These are phyloP conservation scores for Microbotryum saponariae DNA, from an alignment of 1,284 basidiomycete genomes.

Conservation along the genomic window DNA sequence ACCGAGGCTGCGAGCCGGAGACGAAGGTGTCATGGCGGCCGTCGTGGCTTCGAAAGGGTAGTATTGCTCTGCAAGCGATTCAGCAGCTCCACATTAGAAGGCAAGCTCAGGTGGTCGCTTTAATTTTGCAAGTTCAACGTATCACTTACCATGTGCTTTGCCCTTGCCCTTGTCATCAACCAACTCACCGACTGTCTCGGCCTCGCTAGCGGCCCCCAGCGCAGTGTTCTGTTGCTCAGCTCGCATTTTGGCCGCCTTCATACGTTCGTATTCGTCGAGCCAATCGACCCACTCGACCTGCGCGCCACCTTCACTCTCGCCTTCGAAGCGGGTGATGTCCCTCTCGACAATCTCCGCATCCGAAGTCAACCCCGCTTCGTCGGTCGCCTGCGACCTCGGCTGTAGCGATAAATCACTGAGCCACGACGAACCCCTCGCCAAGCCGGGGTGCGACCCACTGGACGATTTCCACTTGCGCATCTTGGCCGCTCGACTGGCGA, in stretches of 20 bases:
- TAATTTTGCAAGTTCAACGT: not conserved
- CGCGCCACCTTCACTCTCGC: not conserved
- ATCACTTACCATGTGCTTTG: constrained; percentile 15
- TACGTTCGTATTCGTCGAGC: constrained; percentile 51
- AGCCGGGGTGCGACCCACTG: constrained; percentile 16
- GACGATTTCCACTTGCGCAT: constrained; percentile 48
- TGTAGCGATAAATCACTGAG: constrained; percentile 22
- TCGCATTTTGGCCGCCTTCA: constrained; percentile 50
- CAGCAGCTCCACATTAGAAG: not conserved
- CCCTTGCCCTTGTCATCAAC: constrained; percentile 23
- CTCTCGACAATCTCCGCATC: not conserved
- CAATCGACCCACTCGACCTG: constrained; percentile 54
- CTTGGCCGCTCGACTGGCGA: constrained; percentile 50
- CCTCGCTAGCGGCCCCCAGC: constrained; percentile 2
- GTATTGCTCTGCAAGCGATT: constrained; percentile 12
- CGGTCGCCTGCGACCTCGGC: constrained; percentile 7
- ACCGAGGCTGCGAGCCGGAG: no score
- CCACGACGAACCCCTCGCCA: constrained; percentile 13
- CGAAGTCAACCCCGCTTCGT: not conserved
- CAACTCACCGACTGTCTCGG: constrained; percentile 8
- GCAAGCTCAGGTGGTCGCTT: not conserved
- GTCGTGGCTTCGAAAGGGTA: constrained; percentile 30
- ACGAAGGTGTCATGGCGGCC: constrained; percentile 4
- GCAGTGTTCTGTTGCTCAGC: constrained; percentile 37
- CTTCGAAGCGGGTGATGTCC: constrained; percentile 1